Conservation (phyloP, 345 rosid genomes). For the Eucalyptus cloeziana region DNA sequence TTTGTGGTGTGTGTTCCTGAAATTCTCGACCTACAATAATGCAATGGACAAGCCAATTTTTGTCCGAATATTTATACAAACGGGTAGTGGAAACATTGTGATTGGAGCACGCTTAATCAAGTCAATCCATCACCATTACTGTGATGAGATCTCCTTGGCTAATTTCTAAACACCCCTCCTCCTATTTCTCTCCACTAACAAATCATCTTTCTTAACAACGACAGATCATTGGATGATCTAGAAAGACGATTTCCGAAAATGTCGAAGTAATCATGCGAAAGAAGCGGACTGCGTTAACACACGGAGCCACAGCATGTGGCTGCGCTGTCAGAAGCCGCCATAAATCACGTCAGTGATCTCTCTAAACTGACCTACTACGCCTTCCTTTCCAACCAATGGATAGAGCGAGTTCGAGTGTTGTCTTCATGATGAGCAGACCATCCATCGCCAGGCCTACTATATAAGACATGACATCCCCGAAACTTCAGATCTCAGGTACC, state of each 20-base stretch:
- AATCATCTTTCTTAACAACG: neutral
- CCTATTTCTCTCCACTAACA: neutral
- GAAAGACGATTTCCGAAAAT: neutral
- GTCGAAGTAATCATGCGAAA: neutral
- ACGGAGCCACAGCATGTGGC: rapidly evolving
- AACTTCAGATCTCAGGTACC: neutral
- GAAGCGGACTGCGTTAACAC: neutral
- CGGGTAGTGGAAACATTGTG: neutral
- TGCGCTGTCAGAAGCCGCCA: neutral
- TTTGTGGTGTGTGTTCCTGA: neutral
- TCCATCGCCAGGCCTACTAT: neutral
- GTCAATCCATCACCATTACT: neutral
- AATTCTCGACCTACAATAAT: neutral
- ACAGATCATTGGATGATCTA: neutral
- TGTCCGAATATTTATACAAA: neutral
- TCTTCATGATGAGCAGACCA: neutral
- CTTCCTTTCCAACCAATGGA: neutral
- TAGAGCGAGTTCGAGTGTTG: neutral
- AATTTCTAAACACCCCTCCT: neutral
- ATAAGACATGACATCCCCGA: neutral
- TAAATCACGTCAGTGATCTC: neutral
- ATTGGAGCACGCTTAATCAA: neutral
- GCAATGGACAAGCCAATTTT: neutral
- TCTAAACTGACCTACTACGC: neutral
- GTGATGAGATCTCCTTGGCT: neutral